phyloP scores from a whole-genome alignment of 345 rosid genomes.

The Pistacia vera region DNA sequence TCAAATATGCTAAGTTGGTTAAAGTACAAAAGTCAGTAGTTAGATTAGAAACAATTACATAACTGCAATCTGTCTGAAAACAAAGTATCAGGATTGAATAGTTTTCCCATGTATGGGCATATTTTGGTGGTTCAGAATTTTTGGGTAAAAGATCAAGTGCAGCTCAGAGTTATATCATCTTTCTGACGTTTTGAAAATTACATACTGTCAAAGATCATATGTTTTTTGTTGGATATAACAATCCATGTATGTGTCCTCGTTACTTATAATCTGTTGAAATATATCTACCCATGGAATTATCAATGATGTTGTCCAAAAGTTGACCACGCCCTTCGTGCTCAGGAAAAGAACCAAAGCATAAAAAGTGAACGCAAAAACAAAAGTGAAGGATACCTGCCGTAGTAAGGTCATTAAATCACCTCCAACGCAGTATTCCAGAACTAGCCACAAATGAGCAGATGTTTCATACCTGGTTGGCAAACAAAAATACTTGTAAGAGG shows the following conservation, averaged over 20 bases:
- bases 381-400: slow-evolving; percentile 63
- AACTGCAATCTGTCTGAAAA: neutral
- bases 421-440: slow-evolving; percentile 95
- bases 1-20: neutral
- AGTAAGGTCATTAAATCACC: slow-evolving; percentile 87
- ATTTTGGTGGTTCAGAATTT: neutral
- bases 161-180: neutral
- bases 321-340: neutral
- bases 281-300: neutral
- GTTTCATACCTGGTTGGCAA: slow-evolving; percentile 79
- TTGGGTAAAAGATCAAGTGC: neutral
- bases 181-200: neutral
- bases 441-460: slow-evolving; percentile 96
- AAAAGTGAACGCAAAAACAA: slow-evolving; percentile 1
- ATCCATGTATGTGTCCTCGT: neutral
- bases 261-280: neutral
- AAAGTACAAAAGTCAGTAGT: neutral
- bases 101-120: neutral
- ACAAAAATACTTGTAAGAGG: neutral
- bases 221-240: neutral
- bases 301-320: neutral
- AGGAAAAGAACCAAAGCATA: neutral
- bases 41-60: neutral
- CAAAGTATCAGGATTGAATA: neutral
- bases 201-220: neutral